Conservation (phyloP, 768 basidiomycete genomes). For the Trametes coccinea region DNA sequence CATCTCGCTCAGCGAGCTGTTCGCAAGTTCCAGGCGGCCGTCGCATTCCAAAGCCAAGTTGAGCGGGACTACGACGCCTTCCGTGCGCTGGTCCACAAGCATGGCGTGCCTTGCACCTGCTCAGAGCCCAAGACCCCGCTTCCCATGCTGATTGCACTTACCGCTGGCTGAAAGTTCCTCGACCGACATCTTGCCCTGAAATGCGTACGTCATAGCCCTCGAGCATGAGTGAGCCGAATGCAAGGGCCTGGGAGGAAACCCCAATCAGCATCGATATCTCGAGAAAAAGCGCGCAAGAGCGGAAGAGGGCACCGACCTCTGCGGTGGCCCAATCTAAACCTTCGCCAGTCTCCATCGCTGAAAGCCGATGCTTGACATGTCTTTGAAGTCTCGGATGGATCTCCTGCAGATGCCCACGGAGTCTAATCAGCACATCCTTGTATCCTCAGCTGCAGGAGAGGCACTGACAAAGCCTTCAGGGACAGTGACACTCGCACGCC, state of each 20-base stretch:
- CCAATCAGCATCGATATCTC: neutral
- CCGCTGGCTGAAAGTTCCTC: slow-evolving; percentile 88
- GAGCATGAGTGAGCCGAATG: slow-evolving; percentile 83
- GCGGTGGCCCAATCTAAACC: slow-evolving; percentile 90
- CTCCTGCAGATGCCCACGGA: slow-evolving; percentile 45
- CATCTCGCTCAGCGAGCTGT: slow-evolving; percentile 89
- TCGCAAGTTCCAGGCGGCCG: slow-evolving; percentile 82
- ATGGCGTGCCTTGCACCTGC: slow-evolving; percentile 68
- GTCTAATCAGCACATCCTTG: slow-evolving; percentile 2
- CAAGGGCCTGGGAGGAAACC: slow-evolving; percentile 59
- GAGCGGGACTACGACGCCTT: slow-evolving; percentile 77
- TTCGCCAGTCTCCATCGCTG: slow-evolving; percentile 63
- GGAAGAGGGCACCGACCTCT: slow-evolving; percentile 52
- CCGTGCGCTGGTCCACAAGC: slow-evolving; percentile 86
- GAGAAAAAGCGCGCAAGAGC: neutral
- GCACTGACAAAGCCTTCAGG: slow-evolving; percentile 64
- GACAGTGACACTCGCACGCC: slow-evolving; percentile 63
- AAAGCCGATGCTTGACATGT: slow-evolving; percentile 77
- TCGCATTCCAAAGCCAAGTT: slow-evolving; percentile 63
- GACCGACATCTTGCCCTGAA: slow-evolving; percentile 90
- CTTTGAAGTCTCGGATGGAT: slow-evolving; percentile 77
- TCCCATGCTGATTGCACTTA: slow-evolving; percentile 26
- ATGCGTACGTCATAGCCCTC: slow-evolving; percentile 85
- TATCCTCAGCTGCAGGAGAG: neutral
- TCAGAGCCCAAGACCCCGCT: neutral